Conservation (phyloP, 2,329 filamentous ascomycete genomes). For the Fusarium sp. region DNA sequence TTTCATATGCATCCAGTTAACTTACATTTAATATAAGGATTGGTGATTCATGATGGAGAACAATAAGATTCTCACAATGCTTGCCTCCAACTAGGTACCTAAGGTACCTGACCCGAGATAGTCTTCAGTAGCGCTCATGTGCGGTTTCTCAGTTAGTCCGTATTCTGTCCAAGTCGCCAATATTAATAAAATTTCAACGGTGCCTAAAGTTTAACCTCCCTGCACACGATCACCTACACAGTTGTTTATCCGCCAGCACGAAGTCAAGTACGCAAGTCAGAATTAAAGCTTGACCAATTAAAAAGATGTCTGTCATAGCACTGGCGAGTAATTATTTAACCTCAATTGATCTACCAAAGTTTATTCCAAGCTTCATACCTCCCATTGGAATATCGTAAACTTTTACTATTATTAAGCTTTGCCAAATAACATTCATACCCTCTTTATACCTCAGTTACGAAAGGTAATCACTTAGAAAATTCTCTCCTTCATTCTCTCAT, state of each 20-base stretch:
- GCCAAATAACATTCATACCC: rapidly evolving
- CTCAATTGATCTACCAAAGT: not conserved
- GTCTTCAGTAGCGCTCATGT: not conserved
- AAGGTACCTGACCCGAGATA: no score
- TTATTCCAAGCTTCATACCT: rapidly evolving
- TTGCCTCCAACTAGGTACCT: no score
- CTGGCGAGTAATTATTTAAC: rapidly evolving
- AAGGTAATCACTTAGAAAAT: not conserved
- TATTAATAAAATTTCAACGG: no score
- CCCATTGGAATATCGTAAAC: not conserved
- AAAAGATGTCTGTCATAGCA: rapidly evolving
- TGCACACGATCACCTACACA: rapidly evolving
- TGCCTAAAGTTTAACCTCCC: not conserved
- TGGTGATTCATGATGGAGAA: not conserved
- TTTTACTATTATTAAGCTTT: not conserved
- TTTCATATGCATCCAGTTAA: rapidly evolving
- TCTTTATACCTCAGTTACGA: not conserved
- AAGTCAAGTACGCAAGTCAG: not conserved
- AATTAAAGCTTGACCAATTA: not conserved
- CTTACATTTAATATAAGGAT: not conserved
- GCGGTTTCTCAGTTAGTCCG: rapidly evolving
- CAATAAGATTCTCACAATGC: not conserved
- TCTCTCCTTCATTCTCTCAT: not conserved
- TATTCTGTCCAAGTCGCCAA: no score
- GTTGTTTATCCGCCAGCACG: not conserved